These are phyloP conservation scores for Lantana camara DNA, from an alignment of 257 asterid genomes.

Conservation along the genomic window DNA sequence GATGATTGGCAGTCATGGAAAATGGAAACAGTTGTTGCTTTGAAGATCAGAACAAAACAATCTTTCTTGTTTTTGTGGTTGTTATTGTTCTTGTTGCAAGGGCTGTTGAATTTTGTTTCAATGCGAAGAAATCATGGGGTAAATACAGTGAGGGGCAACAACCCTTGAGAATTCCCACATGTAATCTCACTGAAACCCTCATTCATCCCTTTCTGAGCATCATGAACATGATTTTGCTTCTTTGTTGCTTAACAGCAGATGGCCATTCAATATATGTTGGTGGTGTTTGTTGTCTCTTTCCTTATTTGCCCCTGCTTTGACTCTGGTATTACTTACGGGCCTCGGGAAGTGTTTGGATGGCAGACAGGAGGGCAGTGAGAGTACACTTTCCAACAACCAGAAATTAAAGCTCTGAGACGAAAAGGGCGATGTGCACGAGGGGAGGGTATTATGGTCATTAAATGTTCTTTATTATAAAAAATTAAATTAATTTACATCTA, in stretches of 20 bases:
- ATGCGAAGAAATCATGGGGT: conserved; percentile 27
- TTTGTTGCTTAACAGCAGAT: too few relatives aligned
- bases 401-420: too few relatives aligned
- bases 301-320: not conserved
- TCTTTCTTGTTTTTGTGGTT: not conserved
- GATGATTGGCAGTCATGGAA: too few relatives aligned
- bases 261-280: too few relatives aligned
- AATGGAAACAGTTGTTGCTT: too few relatives aligned
- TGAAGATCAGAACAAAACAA: too few relatives aligned
- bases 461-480: too few relatives aligned
- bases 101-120: conserved; percentile 20
- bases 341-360: not conserved
- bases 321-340: not conserved
- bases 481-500: too few relatives aligned
- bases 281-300: not conserved
- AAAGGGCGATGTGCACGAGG: too few relatives aligned
- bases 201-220: not conserved
- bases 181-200: not conserved
- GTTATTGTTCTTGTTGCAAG: conserved; percentile 5
- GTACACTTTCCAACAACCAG: too few relatives aligned
- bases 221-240: too few relatives aligned
- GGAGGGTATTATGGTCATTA: too few relatives aligned
- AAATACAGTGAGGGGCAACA: conserved; percentile 28
- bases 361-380: not conserved
- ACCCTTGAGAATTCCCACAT: conserved; percentile 27